Base-by-base conservation (phyloP, 805 yeast species). In the Candida takata region DNA sequence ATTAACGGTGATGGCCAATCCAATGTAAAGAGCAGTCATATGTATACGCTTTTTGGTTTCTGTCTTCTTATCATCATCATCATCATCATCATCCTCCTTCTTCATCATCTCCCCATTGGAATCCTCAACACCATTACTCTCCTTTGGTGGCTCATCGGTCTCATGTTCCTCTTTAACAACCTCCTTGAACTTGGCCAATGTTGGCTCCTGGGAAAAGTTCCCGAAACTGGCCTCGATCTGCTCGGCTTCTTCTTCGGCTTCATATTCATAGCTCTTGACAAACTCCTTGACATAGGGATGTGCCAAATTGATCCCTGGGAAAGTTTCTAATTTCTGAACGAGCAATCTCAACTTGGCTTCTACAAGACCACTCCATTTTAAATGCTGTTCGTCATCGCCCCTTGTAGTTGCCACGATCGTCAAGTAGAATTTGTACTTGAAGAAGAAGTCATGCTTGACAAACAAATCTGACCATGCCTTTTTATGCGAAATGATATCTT, bases 351-450 rank as follows among this genome's bases (percentile, higher is more conserved):
- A 57, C 59, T 82, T 85, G 49, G 95, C 79, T 58, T 92, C 97
- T 9, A 92, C 90, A 65, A 90, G 66, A 8, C 98, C 97, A 46
- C 85, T 77, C 94, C 95, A 92, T 49, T 82, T 83, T 38, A 79
- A 61, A 51, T 90, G 96, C 37, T 87, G 87, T 54, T 87, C 97
- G 38, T 74, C 73, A 1, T 72, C 62, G 7, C 81, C 83, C 42
- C 65, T 70, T 0, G 97, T 82, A 2, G 84, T 77, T 0, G 87
- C 90, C 37, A 84, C 77, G 3, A 90, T 69, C 23, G 92, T 82
- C 36, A 92, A 60, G 55, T 92, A 92, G 58, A 85, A 85, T 56
- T 86, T 90, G 62, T 92, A 90, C 42, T 70, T 72, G 55, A 67
- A 72, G 62, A 92, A 92, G 54, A 86, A 92, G 31, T 77, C 76